Evolutionary conservation across 2,329 filamentous ascomycete genomes (phyloP).

Genomic region (Rutstroemia sp.): DNA sequence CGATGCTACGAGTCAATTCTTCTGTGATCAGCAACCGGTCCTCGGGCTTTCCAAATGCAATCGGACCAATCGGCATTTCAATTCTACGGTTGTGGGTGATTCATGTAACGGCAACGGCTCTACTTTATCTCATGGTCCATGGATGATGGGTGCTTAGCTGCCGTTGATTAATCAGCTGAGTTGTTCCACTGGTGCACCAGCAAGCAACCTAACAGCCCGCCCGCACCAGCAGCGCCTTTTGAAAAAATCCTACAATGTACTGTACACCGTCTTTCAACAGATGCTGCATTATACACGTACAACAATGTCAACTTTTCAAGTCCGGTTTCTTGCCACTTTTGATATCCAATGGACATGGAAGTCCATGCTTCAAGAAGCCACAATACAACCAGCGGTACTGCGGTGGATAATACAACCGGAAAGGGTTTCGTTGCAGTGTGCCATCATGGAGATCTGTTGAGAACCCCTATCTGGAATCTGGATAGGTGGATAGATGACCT

Average conservation of each 20-base stretch:
- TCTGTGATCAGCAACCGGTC: neutral
- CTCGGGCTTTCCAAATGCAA: neutral
- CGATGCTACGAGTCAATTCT: conserved; percentile 1
- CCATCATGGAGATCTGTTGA: conserved; percentile 3
- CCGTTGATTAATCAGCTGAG: conserved; percentile 7
- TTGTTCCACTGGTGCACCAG: neutral
- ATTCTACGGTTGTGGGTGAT: neutral
- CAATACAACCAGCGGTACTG: conserved; percentile 3
- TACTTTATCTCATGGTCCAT: neutral
- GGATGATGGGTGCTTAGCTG: neutral
- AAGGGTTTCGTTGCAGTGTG: neutral
- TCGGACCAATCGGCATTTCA: neutral
- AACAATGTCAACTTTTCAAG: conserved; percentile 2
- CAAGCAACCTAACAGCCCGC: neutral
- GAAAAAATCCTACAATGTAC: neutral
- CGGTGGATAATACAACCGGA: neutral
- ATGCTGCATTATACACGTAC: neutral
- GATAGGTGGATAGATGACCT: neutral
- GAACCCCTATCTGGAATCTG: conserved; percentile 1
- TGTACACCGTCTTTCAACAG: conserved; percentile 7
- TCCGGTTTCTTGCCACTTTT: neutral
- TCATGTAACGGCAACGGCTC: conserved; percentile 6
- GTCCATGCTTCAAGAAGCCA: neutral
- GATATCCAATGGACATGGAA: neutral
- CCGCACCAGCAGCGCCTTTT: neutral